Base-by-base conservation (phyloP, 2,329 filamentous ascomycete genomes). In the Ceratocystis diversiconidia region DNA sequence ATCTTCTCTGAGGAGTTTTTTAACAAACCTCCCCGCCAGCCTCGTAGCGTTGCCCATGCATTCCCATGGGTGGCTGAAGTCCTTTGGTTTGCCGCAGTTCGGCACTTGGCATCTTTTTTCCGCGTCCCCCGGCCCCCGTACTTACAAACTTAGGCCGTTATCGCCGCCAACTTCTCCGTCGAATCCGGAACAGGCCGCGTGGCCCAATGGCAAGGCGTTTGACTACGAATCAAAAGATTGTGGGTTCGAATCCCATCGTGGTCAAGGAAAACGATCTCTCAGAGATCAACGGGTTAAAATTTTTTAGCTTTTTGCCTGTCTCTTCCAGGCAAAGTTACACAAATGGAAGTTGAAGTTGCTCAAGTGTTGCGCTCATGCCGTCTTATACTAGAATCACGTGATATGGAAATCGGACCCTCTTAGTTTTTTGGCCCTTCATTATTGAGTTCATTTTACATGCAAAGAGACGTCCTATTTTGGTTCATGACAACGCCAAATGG, bases 191-290 rank as follows among this genome's bases (percentile, higher is more conserved):
- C 61, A 28, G 62, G 62, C 44, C 62, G 62, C 62, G 62, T 63
- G 44, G 62, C 62, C 62, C 62, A 63, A 63, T 63, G 44, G 62
- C 62, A 63, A 63, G 62, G 62, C 43, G 62, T 63, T 63, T 63
- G 62, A 63, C 62, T 63, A 63, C 62, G 62, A 63, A 63, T 63
- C 44, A 52, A 63, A 63, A 63, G 43, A 63, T 63, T 32, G 30
- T 32, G 44, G 61, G 44, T 63, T 63, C 61, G 61, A 63, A 52
- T 63, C 61, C 44, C 61, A 63, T 63, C 62, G 62, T 63, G 44
- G 62, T 63, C 62, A 63, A 15, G 30, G 22, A 10, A 8, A 19
- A 17, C 32, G 41, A 25, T 30, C 55, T 41, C 44, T 3, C 25
- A 7, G 36, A 44, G 3, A 4, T 41, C 10, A 8, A 0, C 0